Conservation (phyloP, 108 stramenopile species). For the Aurantiochytrium sp. region DNA sequence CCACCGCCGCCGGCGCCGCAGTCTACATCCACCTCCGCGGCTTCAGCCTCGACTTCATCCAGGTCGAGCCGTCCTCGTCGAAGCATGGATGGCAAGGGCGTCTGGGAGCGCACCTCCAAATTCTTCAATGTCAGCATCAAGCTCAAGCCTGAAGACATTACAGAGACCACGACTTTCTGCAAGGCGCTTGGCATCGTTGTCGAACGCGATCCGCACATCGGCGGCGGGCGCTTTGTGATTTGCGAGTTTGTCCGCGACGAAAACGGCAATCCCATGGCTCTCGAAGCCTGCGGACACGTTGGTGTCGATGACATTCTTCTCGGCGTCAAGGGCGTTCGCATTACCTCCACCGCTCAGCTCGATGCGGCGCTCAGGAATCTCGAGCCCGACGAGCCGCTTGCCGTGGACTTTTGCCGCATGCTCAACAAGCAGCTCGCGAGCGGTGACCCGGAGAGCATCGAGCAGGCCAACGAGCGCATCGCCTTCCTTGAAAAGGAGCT, state of each 20-base stretch:
- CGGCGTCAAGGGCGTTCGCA: neutral
- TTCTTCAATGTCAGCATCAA: neutral
- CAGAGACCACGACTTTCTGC: neutral
- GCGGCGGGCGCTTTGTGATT: neutral
- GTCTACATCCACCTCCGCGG: too few species aligned
- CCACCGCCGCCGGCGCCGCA: too few species aligned
- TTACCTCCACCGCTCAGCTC: neutral
- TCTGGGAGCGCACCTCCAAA: neutral
- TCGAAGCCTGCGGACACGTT: slow-evolving; percentile 1
- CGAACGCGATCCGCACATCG: neutral
- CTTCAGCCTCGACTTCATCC: too few species aligned
- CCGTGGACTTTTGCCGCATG: neutral
- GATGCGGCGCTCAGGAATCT: neutral
- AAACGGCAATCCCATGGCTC: neutral
- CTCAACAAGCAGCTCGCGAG: neutral
- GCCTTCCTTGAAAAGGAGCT: neutral
- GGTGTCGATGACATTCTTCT: neutral
- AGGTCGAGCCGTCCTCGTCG: neutral
- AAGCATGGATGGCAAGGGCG: neutral
- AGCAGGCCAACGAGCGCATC: neutral
- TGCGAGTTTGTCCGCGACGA: neutral
- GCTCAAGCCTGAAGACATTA: neutral
- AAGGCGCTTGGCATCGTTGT: neutral
- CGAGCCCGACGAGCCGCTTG: neutral
- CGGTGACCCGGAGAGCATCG: neutral